phyloP scores from a whole-genome alignment of 2,329 filamentous ascomycete species.

The Talaromyces islandicus region DNA sequence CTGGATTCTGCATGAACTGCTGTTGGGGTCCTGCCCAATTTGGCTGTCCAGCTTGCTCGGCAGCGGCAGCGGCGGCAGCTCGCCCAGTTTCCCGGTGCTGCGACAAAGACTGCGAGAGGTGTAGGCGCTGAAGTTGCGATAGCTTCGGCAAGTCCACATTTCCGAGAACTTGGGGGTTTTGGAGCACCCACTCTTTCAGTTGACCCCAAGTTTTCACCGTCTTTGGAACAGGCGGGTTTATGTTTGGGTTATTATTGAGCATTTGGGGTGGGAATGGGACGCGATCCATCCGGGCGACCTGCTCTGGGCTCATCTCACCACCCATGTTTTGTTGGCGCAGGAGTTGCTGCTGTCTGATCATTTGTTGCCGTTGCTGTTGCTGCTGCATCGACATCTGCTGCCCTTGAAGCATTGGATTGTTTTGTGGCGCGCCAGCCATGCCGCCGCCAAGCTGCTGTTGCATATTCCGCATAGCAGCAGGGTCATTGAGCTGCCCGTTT shows the following conservation, averaged over 20 bases:
- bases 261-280: conserved; percentile 31
- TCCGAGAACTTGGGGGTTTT: conserved; percentile 40
- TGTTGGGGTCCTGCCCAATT: conserved; percentile 22
- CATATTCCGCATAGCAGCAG: conserved; percentile 26
- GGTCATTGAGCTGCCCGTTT: conserved; percentile 28
- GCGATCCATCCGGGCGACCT: conserved; percentile 39
- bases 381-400: conserved; percentile 27
- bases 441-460: conserved; percentile 28
- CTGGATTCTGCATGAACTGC: conserved; percentile 23
- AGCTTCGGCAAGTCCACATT: conserved; percentile 37
- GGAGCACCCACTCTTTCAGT: conserved; percentile 48
- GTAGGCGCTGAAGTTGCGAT: conserved; percentile 35
- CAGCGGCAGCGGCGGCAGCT: conserved; percentile 15
- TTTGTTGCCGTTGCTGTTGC: conserved; percentile 23
- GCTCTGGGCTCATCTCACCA: conserved; percentile 35
- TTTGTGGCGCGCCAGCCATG: conserved; percentile 22
- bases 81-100: conserved; percentile 13
- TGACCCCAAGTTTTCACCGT: conserved; percentile 52
- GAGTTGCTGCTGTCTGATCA: conserved; percentile 24
- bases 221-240: conserved; percentile 38
- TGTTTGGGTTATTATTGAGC: conserved; percentile 26
- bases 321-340: conserved; percentile 28
- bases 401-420: conserved; percentile 27
- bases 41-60: conserved; percentile 17
- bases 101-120: conserved; percentile 36